Base-by-base conservation (phyloP, 2,329 filamentous ascomycete species). In the Ophiostoma himal-ulmi region DNA sequence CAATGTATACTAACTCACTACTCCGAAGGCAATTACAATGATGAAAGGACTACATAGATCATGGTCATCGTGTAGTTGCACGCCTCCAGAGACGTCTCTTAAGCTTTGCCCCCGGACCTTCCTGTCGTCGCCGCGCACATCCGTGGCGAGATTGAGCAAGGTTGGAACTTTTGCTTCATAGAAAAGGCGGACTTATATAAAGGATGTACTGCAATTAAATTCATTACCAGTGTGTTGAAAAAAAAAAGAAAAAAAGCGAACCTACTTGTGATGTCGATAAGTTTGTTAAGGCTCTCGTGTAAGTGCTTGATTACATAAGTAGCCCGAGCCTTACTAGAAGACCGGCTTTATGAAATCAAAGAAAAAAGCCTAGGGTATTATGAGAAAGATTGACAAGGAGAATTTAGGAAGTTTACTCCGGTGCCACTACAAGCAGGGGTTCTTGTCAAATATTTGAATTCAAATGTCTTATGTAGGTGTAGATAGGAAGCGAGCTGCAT, bases 401-500 rank as follows among this genome's bases (percentile, higher is more conserved):
- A 48, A 20, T 48, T 20, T 17, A n/a, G 44, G 17, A 48, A n/a
- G 17, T 44, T 44, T 48, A 48, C 11, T n/a, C 52, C 22, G 52
- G 52, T 7, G 1, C 5, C 20, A 48, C 8, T 20, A 20, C 44
- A 6, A 48, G 17, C 44, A 20, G 17, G 44, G 44, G 17, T 48
- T n/a, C 17, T 20, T 48, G 44, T 7, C 6, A 20, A 30, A 48
- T n/a, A 48, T 39, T 20, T 48, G 5, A 20, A n/a, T 3, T 10
- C 26, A 7, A 26, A 57, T 14, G 22, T 13, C 26, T 30, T 22
- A 4, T 10, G n/a, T 8, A 57, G 7, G 8, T 26, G 52, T 57
- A 26, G 22, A 57, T 57, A 57, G 52, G 52, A 57, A 57, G 52
- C 30, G 52, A 57, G 52, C 52, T 57, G n/a, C 22, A 57, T 57